phyloP scores from a whole-genome alignment of 768 basidiomycete species.

The Kwoniella mangroviensis region DNA sequence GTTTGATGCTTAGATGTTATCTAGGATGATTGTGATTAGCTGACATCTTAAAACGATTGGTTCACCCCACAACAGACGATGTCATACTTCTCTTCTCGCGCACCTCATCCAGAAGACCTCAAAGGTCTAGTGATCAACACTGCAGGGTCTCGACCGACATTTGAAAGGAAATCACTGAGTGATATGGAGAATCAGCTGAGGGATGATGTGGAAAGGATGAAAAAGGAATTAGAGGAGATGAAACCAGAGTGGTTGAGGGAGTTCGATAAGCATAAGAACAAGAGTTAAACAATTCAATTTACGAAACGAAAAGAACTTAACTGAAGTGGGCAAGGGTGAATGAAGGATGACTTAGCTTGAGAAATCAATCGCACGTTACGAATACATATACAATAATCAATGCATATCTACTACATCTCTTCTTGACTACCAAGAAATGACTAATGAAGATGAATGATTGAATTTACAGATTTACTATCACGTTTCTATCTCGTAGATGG shows the following conservation, averaged over 20 bases:
- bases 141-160: conserved; percentile 17
- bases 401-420: conserved; percentile 1
- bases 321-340: background rate
- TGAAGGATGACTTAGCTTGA: background rate
- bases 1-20: no score
- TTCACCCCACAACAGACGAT: no score
- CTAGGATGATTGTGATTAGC: background rate
- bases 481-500: no score
- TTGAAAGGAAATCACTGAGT: conserved; percentile 31
- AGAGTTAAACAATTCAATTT: background rate
- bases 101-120: conserved; percentile 32
- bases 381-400: no score
- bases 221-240: conserved; percentile 35
- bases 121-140: conserved; percentile 32
- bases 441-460: background rate
- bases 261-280: conserved; percentile 1
- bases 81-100: conserved; percentile 24
- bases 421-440: background rate
- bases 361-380: no score
- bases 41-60: background rate
- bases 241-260: conserved; percentile 46
- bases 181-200: conserved; percentile 37
- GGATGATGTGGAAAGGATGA: conserved; percentile 39
- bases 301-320: background rate
- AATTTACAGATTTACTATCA: no score